Evolutionary conservation across 495 filamentous ascomycete genomes (phyloP), one percentile per base, ranked within the genome.

Genomic region (Xylaria telfairii): DNA sequence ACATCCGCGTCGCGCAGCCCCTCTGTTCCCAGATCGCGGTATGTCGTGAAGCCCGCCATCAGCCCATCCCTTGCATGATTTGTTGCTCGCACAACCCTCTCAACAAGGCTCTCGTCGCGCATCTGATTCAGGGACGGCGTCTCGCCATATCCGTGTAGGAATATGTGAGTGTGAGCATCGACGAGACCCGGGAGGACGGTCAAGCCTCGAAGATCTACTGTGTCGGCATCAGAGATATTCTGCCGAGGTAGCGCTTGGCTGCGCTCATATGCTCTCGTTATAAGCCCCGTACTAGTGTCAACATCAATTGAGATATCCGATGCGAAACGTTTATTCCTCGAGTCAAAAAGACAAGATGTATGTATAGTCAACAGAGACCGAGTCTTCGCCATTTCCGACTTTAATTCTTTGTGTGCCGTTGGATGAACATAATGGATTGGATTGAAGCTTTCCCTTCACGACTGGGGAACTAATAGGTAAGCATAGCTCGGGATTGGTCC

Each of bases 41-140:
- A 87, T 9, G 86, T 87, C 3, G 85, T 87, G 76, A 83, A 87
- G 32, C 86, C 85, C 0, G 86, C 85, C 39, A 86, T 77, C n/a
- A 88, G 72, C 3, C 83, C 86, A 21, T 79, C 76, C 46, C 78
- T 81, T 59, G 78, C 84, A 72, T 87, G 83, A 62, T 86, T 86
- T 30, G 83, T 83, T 0, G 85, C 86, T 9, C 86, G 80, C 60
- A 88, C 80, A 10, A 81, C 78, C 42, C 85, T 77, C 54, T 88
- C 85, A 13, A 86, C 79, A 57, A 82, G 54, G 63, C 81, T 84
- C 69, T 85, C 80, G 73, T 87, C 84, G 44, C 83, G 80, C 85
- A 85, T 84, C 70, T 88, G 86, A 67, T 83, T 76, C 17, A 80
- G 46, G 0, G 79, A 71, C 10, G 74, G 69, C 3, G 81, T 81